These are phyloP conservation scores for Hirsutella rhossiliensis DNA, from an alignment of 2,329 filamentous ascomycete genomes.

Conservation along the genomic window DNA sequence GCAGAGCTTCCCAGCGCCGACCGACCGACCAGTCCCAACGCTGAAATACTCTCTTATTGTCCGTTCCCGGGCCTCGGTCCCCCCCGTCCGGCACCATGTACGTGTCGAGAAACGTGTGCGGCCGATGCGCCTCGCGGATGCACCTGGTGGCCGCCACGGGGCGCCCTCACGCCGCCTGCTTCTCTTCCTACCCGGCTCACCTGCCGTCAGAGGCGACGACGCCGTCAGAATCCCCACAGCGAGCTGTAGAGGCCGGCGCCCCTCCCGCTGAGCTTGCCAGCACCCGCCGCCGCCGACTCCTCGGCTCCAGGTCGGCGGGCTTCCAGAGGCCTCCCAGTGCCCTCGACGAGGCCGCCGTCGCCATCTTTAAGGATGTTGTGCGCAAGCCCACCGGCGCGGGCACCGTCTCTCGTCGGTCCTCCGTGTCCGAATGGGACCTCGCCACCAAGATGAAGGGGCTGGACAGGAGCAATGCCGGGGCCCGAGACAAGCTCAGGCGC, in stretches of 20 bases:
- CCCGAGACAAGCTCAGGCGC: constrained; percentile 9
- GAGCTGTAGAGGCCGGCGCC: too few species aligned
- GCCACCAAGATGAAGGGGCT: constrained; percentile 7
- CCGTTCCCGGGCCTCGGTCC: too few species aligned
- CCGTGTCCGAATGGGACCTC: background rate
- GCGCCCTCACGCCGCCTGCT: background rate
- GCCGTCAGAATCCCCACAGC: too few species aligned
- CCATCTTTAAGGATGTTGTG: constrained; percentile 24
- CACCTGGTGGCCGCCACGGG: background rate
- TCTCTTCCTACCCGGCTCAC: background rate
- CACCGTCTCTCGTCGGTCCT: background rate
- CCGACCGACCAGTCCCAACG: too few species aligned
- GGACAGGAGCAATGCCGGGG: constrained; percentile 3
- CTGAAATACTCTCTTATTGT: too few species aligned
- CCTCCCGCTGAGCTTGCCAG: too few species aligned
- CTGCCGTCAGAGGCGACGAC: background rate
- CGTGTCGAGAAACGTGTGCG: background rate
- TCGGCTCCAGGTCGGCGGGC: too few species aligned
- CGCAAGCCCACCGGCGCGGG: background rate
- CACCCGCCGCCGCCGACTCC: too few species aligned
- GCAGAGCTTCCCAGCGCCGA: too few species aligned
- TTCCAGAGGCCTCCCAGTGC: too few species aligned
- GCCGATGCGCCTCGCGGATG: background rate
- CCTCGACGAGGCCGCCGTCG: constrained; percentile 14
- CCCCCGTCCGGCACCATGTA: background rate